Base-by-base conservation (phyloP, 2,329 filamentous ascomycete genomes). In the Dactylellina sp. region DNA sequence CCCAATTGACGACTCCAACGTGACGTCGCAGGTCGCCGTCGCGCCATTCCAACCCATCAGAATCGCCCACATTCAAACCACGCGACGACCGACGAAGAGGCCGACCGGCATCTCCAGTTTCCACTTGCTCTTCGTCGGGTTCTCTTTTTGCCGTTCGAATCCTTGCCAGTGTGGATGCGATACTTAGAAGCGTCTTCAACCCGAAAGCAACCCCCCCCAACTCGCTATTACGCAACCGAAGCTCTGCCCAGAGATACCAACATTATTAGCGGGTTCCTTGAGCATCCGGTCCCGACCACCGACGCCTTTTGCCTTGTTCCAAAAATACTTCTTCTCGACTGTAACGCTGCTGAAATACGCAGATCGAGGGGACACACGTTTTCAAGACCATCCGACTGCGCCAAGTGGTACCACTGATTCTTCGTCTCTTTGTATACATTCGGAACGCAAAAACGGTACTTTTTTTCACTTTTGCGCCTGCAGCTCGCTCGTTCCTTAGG, bases 231-330 rank as follows among this genome's bases (percentile, higher is more conserved):
- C 49, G 40, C 60, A 57, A 55, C 50, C 32, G 40, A 40, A 42
- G 28, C 24, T 57, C 25, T 11, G 40, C 12, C n/a, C 47, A 14
- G n/a, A 5, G 24, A 39, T n/a, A 9, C 28, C 25, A n/a, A 40
- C 16, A 40, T 47, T 57, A 44, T 25, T 28, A 42, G 39, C 68
- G 68, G 68, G 59, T 60, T 64, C 46, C 46, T 42, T n/a, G 16
- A 39, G 37, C 46, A 64, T 65, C 68, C 68, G 68, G 60, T 53
- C 60, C 68, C 68, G 68, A 50, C 28, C 52, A 53, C 53, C 68
- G 57, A 72, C 50, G 52, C 25, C 32, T 40, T 47, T 61, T 64
- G 60, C 50, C 53, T 32, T 55, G 60, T 64, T 72, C 68, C 60
- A 72, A 72, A 72, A 72, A 65, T 65, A 71, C 40, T 37, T 20